Evolutionary conservation across 1,139 yeast genomes (phyloP).

Genomic region (Yamadazyma taylorii): DNA sequence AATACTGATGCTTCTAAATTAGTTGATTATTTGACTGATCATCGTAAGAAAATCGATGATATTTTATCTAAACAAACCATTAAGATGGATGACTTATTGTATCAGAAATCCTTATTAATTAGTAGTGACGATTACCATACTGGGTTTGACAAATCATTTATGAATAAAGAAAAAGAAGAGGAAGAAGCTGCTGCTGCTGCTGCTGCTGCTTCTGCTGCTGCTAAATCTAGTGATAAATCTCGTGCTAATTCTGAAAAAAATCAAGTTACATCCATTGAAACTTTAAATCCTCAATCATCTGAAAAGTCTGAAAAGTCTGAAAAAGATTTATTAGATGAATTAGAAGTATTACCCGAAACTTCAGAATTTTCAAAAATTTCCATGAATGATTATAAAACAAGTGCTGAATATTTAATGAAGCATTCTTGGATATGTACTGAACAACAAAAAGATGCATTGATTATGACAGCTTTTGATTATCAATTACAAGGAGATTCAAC

Average conservation of each 20-base stretch:
- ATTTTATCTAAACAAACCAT: slow-evolving; percentile 60
- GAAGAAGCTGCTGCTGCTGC: slow-evolving; percentile 5
- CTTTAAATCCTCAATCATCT: slow-evolving; percentile 28
- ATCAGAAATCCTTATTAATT: slow-evolving; percentile 73
- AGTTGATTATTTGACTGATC: slow-evolving; percentile 50
- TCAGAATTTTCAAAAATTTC: slow-evolving; percentile 61
- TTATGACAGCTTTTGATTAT: slow-evolving; percentile 89
- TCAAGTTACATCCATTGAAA: slow-evolving; percentile 29
- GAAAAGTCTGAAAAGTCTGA: slow-evolving; percentile 19
- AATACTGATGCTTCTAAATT: slow-evolving; percentile 38
- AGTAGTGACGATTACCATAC: slow-evolving; percentile 90
- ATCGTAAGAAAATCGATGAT: slow-evolving; percentile 66
- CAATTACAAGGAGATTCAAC: slow-evolving; percentile 62
- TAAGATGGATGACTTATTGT: slow-evolving; percentile 62
- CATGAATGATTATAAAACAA: slow-evolving; percentile 43
- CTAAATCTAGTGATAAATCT: too few relatives aligned
- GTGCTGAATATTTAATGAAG: slow-evolving; percentile 52
- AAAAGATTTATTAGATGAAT: slow-evolving; percentile 33
- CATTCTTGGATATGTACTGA: slow-evolving; percentile 75
- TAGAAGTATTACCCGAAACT: slow-evolving; percentile 56
- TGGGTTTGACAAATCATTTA: slow-evolving; percentile 86
- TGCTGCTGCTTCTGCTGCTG: slow-evolving; percentile 2
- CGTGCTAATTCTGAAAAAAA: slow-evolving; percentile 5
- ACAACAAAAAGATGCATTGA: slow-evolving; percentile 85
- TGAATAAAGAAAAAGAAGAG: slow-evolving; percentile 54